These are phyloP conservation scores for Immersiporthe knoxdaviesiana DNA, from an alignment of 2,329 filamentous ascomycete genomes.

Conservation along the genomic window DNA sequence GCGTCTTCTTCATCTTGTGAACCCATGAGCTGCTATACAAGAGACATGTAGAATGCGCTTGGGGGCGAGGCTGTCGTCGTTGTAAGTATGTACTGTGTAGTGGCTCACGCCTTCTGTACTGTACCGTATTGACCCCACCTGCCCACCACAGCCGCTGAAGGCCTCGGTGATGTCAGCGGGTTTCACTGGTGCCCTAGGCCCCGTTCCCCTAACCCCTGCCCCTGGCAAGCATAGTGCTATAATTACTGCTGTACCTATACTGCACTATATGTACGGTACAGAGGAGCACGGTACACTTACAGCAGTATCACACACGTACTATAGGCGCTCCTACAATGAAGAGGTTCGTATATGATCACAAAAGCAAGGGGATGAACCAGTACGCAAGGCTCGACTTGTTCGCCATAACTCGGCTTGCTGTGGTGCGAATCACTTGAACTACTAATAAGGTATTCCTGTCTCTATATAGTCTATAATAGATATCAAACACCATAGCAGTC, in stretches of 20 bases:
- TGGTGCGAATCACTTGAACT: not conserved
- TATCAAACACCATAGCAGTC: not conserved
- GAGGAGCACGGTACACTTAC: too few relatives aligned
- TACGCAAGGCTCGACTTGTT: not conserved
- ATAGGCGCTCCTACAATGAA: not conserved
- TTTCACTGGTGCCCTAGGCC: not conserved
- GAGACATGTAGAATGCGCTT: not conserved
- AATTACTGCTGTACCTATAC: too few relatives aligned
- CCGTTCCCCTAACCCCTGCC: not conserved
- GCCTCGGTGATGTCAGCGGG: conserved; percentile 21
- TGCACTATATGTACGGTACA: too few relatives aligned
- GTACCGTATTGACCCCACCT: not conserved
- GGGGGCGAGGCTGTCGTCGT: not conserved
- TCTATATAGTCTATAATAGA: too few relatives aligned
- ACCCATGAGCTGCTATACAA: conserved; percentile 35
- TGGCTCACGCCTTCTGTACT: too few relatives aligned
- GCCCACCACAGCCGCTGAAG: not conserved
- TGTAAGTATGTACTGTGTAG: too few relatives aligned
- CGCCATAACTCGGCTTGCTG: not conserved
- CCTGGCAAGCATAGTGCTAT: not conserved
- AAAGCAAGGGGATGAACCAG: not conserved
- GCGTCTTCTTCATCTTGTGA: conserved; percentile 71
- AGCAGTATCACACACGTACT: not conserved
- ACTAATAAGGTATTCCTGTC: too few relatives aligned
- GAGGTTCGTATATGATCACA: not conserved